Percentiles rank a stretch among this genome's conserved stretches.
Conservation (phyloP, 495 filamentous ascomycete genomes). For the Margaritispora aquatica region DNA sequence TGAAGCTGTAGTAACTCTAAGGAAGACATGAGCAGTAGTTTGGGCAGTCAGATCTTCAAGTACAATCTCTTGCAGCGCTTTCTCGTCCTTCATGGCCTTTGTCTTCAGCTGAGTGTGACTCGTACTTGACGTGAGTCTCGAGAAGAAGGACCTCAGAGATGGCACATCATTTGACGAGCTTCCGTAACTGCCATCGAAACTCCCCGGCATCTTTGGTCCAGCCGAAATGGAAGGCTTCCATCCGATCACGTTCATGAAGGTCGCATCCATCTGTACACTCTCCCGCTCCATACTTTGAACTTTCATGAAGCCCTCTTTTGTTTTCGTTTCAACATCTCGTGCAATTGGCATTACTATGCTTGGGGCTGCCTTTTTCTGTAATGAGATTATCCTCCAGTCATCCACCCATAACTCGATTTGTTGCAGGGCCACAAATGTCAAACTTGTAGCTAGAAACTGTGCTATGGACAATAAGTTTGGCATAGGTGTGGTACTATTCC, state of each 20-base stretch:
- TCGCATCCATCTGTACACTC: constrained; percentile 83
- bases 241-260: constrained; percentile 81
- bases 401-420: constrained; percentile 87
- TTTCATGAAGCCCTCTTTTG: constrained; percentile 79
- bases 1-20: constrained; percentile 77
- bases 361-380: constrained; percentile 81
- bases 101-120: constrained; percentile 32
- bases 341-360: constrained; percentile 67
- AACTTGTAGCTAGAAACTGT: constrained; percentile 87
- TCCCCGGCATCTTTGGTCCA: constrained; percentile 13
- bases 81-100: constrained; percentile 46
- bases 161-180: constrained; percentile 32
- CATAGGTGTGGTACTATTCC: constrained; percentile 76
- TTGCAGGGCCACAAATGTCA: constrained; percentile 90
- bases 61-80: constrained; percentile 46
- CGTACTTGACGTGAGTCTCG: constrained; percentile 51
- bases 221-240: constrained; percentile 60
- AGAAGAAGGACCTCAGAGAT: constrained; percentile 76
- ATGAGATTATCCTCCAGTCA: constrained; percentile 67
- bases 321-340: constrained; percentile 70
- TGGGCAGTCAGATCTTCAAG: constrained; percentile 59
- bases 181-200: constrained; percentile 20
- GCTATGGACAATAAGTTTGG: constrained; percentile 78
- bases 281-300: constrained; percentile 67
- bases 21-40: constrained; percentile 71